These are phyloP conservation scores for Cercospora sp. DNA, from an alignment of 2,329 filamentous ascomycete species.

Conservation along the genomic window DNA sequence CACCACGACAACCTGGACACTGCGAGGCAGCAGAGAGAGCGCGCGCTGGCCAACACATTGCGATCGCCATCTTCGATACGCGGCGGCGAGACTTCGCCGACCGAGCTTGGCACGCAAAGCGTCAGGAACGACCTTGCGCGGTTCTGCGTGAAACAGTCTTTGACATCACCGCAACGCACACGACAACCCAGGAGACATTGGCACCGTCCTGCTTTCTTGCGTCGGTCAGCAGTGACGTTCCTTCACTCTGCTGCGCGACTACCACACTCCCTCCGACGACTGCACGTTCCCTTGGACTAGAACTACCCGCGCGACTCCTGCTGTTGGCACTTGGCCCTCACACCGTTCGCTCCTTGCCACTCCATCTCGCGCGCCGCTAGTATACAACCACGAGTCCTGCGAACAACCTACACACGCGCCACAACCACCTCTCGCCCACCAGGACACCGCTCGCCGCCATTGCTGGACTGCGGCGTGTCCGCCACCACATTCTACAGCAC, in stretches of 20 bases:
- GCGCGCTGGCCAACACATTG: not conserved
- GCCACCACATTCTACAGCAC: conserved; percentile 14
- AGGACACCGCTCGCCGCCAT: conserved; percentile 1
- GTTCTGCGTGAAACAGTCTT: conserved; percentile 5
- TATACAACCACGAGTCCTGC: not conserved
- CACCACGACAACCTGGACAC: not conserved
- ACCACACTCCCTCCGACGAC: not conserved
- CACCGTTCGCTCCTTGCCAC: conserved; percentile 13
- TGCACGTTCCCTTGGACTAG: not conserved
- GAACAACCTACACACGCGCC: not conserved
- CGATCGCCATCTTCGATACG: conserved; percentile 17
- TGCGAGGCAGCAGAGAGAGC: not conserved
- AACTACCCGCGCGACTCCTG: not conserved
- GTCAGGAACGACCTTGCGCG: not conserved
- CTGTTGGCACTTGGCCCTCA: not conserved
- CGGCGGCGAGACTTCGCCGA: not conserved
- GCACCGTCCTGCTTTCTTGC: not conserved
- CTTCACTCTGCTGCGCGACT: not conserved
- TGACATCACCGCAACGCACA: conserved; percentile 9
- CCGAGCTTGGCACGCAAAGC: conserved; percentile 4
- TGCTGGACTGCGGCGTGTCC: conserved; percentile 15
- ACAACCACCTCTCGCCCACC: conserved; percentile 1
- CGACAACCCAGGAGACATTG: not conserved
- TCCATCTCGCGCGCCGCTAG: conserved; percentile 4
- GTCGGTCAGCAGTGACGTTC: not conserved